Evolutionary conservation across 2,329 filamentous ascomycete genomes (phyloP).

Genomic region (Clarireedia monteithiana): DNA sequence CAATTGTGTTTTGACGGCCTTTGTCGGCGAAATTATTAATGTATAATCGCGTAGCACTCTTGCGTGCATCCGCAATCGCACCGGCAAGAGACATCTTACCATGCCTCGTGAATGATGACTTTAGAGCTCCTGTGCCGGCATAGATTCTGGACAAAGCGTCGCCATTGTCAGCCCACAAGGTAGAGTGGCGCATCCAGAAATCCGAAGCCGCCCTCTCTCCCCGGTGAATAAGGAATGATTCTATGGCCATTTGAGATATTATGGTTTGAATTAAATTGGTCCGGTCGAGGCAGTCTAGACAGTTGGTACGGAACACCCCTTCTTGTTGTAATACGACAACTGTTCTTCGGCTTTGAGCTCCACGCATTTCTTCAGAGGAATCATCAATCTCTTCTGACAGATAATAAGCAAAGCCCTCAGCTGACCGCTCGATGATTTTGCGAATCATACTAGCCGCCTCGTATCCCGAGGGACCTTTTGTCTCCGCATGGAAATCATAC

Average conservation of each 20-base stretch:
- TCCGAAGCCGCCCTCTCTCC: constrained; percentile 63
- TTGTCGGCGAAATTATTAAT: constrained; percentile 98
- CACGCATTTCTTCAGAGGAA: constrained; percentile 30
- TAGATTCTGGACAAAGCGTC: constrained; percentile 93
- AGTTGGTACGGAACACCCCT: constrained; percentile 94
- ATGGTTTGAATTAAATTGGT: constrained; percentile 96
- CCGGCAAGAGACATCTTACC: constrained; percentile 95
- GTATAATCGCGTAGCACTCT: constrained; percentile 88
- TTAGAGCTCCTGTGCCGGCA: constrained; percentile 89
- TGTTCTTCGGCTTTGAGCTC: constrained; percentile 33
- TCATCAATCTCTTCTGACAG: constrained; percentile 61
- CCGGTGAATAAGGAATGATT: constrained; percentile 71
- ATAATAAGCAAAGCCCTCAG: constrained; percentile 88
- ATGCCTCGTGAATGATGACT: constrained; percentile 87
- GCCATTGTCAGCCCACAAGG: constrained; percentile 94
- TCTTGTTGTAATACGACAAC: constrained; percentile 81
- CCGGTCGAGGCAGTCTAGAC: constrained; percentile 88
- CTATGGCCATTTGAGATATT: constrained; percentile 87
- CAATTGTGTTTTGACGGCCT: constrained; percentile 85
- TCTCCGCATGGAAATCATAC: constrained; percentile 96
- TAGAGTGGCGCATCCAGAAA: constrained; percentile 88
- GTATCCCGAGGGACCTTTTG: constrained; percentile 77
- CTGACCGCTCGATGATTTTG: constrained; percentile 67
- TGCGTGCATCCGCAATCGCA: constrained; percentile 88
- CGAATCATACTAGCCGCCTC: constrained; percentile 84